Conservation (phyloP, 768 basidiomycete genomes). For the Albatrellus ellisii region DNA sequence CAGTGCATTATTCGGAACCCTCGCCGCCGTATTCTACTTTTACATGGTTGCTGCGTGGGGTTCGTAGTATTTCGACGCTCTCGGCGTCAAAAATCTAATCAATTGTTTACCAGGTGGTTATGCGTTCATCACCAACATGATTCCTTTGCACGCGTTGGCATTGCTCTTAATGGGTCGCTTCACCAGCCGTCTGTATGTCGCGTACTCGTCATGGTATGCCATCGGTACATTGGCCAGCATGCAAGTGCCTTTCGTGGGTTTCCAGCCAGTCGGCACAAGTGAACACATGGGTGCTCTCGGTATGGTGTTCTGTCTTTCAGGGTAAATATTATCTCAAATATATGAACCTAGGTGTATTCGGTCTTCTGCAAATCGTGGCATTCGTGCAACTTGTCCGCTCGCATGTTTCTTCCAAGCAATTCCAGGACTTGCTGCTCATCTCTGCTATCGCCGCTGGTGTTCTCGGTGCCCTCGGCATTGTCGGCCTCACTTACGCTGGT, state of each 20-base stretch:
- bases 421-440: constrained; percentile 65
- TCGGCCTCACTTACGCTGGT: constrained; percentile 79
- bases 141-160: constrained; percentile 89
- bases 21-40: constrained; percentile 94
- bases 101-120: constrained; percentile 57
- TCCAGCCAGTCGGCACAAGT: constrained; percentile 93
- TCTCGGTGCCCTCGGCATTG: constrained; percentile 60
- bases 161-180: constrained; percentile 95
- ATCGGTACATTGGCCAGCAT: constrained; percentile 95
- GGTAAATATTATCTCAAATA: constrained; percentile 5
- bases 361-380: constrained; percentile 89
- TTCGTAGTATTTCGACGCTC: constrained; percentile 20
- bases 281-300: constrained; percentile 99
- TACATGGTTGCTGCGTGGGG: constrained; percentile 99
- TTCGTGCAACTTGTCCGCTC: constrained; percentile 83
- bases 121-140: constrained; percentile 99
- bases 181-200: constrained; percentile 83
- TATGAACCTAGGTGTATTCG: constrained; percentile 65
- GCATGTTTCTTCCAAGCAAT: constrained; percentile 85
- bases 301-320: constrained; percentile 21
- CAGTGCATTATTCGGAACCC: constrained; percentile 80
- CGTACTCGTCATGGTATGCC: constrained; percentile 96
- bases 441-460: constrained; percentile 58
- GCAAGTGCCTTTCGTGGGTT: constrained; percentile 99
- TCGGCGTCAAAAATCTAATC: not conserved